Evolutionary conservation across 768 basidiomycete genomes (phyloP), one percentile per base, ranked within the genome.

Genomic region (Kockovaella imperatae): DNA sequence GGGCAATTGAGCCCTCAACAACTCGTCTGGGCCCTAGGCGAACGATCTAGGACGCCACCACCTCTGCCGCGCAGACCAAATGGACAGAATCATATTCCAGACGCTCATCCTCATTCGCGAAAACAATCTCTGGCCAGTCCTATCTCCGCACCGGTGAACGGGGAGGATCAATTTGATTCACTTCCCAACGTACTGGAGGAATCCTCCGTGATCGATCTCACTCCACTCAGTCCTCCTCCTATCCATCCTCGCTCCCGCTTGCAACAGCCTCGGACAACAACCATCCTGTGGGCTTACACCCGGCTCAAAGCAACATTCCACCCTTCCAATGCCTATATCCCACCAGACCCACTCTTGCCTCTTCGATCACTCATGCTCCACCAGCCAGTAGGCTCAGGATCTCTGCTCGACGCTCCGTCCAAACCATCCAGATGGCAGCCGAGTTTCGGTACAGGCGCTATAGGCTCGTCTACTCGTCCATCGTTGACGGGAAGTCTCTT

Each of bases 71-170:
- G 23, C 54, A 20, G 40, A 60, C 14, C 52, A 60, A 30, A 53
- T 47, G 2, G 30, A n/a, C 47, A 23, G 52, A 20, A n/a, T 25
- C 52, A n/a, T 36, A 62, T 60, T 10, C 59, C 58, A 23, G 31
- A 54, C 17, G 45, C 56, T 25, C 72, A 72, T 45, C 71, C 68
- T 5, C 72, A 73, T 49, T 70, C 72, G 4, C 62, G 72, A 21
- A 72, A 72, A 46, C 48, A 62, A 20, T 71, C 71, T 5, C 42
- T 59, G 11, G 44, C 56, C 2, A 40, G 39, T 20, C 26, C 36
- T 23, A 42, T 45, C 20, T 13, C 42, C 18, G 8, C 35, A 3
- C 17, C 47, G n/a, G n/a, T n/a, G n/a, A n/a, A n/a, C n/a, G n/a
- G n/a, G n/a, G n/a, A n/a, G n/a, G n/a, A n/a, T n/a, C n/a, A n/a